phyloP scores from a whole-genome alignment of 768 basidiomycete genomes.

The Boletellus ananiceps region DNA sequence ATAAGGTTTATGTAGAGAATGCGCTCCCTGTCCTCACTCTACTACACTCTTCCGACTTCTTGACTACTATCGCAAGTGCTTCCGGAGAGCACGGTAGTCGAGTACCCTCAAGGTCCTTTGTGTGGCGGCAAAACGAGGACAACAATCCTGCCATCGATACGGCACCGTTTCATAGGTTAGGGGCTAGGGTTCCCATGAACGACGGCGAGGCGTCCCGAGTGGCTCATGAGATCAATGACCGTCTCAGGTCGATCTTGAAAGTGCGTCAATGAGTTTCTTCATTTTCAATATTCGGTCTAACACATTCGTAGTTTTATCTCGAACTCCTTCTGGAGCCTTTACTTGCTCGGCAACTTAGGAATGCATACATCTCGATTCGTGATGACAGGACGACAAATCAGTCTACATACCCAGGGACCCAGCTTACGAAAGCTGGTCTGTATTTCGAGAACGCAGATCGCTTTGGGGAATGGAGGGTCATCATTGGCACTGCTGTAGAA shows the following conservation, averaged over 20 bases:
- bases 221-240: conserved; percentile 12
- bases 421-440: conserved; percentile 56
- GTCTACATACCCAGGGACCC: conserved; percentile 43
- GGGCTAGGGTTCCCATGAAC: conserved; percentile 23
- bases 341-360: conserved; percentile 7
- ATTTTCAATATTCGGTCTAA: not conserved
- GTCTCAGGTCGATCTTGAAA: conserved; percentile 28
- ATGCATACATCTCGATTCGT: conserved; percentile 6
- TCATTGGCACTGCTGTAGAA: conserved; percentile 51
- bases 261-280: conserved; percentile 13
- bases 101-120: conserved; percentile 3
- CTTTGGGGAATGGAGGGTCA: conserved; percentile 62
- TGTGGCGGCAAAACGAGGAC: conserved; percentile 16
- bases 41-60: conserved; percentile 17
- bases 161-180: conserved; percentile 29
- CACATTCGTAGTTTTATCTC: conserved; percentile 22
- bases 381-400: not conserved
- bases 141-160: conserved; percentile 18
- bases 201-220: conserved; percentile 14
- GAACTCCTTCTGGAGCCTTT: conserved; percentile 15
- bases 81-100: conserved; percentile 1
- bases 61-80: not conserved
- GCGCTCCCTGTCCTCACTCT: conserved; percentile 17
- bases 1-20: conserved; percentile 21
- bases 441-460: conserved; percentile 55